Conservation (phyloP, 208 protist species). For the Wallacemonas sp. region DNA sequence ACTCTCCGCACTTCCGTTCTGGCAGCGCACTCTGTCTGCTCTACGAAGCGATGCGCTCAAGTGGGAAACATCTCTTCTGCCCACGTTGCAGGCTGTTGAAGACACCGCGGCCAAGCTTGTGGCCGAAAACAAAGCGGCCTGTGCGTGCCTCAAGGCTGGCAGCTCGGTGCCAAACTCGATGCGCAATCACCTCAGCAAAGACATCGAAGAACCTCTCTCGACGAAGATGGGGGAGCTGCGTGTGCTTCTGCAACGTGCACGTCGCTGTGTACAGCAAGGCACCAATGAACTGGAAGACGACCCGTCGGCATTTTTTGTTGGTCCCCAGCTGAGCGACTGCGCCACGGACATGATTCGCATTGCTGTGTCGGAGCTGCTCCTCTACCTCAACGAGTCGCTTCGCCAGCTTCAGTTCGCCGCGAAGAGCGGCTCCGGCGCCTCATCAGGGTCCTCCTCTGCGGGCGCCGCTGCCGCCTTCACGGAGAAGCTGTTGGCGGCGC, state of each 20-base stretch:
- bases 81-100: conserved; percentile 21
- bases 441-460: not conserved
- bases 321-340: conserved; percentile 32
- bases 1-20: conserved; percentile 12
- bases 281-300: conserved; percentile 26
- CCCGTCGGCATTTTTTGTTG: conserved; percentile 29
- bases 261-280: conserved; percentile 21
- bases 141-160: conserved; percentile 19
- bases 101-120: conserved; percentile 17
- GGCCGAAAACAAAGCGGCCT: conserved; percentile 21
- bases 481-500: not conserved
- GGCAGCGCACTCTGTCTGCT: conserved; percentile 38
- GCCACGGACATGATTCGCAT: conserved; percentile 41
- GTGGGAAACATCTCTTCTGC: conserved; percentile 9
- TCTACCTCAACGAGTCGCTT: conserved; percentile 70
- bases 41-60: conserved; percentile 55
- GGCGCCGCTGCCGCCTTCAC: not conserved
- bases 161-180: conserved; percentile 53
- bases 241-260: conserved; percentile 22
- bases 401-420: conserved; percentile 51
- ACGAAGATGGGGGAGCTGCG: conserved; percentile 27
- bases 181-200: conserved; percentile 33
- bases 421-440: conserved; percentile 1
- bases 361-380: conserved; percentile 50
- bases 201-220: conserved; percentile 37